These are phyloP conservation scores for Trametes sp. DNA, from an alignment of 1,284 basidiomycete species.

Conservation along the genomic window DNA sequence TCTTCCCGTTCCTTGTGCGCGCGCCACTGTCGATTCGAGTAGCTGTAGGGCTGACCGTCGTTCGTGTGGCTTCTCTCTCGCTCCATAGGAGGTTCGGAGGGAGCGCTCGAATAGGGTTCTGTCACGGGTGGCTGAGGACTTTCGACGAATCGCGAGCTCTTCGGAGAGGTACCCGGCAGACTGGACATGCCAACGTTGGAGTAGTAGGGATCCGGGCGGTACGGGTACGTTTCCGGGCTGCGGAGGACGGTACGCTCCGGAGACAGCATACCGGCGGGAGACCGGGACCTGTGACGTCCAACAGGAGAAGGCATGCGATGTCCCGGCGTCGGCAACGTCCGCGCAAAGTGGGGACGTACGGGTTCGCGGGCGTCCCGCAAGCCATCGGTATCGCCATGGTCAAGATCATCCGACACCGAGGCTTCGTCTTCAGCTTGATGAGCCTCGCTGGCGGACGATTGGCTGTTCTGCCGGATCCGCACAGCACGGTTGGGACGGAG, in stretches of 20 bases:
- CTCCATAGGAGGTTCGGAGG: constrained; percentile 58
- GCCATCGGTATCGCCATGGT: constrained; percentile 60
- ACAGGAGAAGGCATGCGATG: constrained; percentile 42
- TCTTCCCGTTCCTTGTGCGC: constrained; percentile 34
- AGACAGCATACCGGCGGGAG: constrained; percentile 47
- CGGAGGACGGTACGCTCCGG: constrained; percentile 48
- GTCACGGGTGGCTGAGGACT: constrained; percentile 38
- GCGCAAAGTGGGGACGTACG: constrained; percentile 48
- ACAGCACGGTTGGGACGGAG: constrained; percentile 59
- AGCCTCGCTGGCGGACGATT: constrained; percentile 74
- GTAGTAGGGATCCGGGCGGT: constrained; percentile 34
- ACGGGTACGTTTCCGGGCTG: constrained; percentile 30
- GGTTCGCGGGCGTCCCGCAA: constrained; percentile 46
- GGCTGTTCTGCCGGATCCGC: constrained; percentile 68
- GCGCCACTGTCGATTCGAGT: constrained; percentile 41
- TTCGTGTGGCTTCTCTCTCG: constrained; percentile 55
- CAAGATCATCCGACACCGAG: constrained; percentile 66
- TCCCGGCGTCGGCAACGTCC: constrained; percentile 40
- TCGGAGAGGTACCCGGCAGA: constrained; percentile 32
- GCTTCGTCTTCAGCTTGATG: constrained; percentile 68
- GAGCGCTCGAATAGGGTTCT: constrained; percentile 51
- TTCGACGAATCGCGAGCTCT: constrained; percentile 30
- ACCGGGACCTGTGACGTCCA: constrained; percentile 36
- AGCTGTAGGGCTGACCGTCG: constrained; percentile 36
- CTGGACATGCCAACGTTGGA: constrained; percentile 25